Conservation (phyloP, 768 basidiomycete species). For the Lentinula guzmanii region DNA sequence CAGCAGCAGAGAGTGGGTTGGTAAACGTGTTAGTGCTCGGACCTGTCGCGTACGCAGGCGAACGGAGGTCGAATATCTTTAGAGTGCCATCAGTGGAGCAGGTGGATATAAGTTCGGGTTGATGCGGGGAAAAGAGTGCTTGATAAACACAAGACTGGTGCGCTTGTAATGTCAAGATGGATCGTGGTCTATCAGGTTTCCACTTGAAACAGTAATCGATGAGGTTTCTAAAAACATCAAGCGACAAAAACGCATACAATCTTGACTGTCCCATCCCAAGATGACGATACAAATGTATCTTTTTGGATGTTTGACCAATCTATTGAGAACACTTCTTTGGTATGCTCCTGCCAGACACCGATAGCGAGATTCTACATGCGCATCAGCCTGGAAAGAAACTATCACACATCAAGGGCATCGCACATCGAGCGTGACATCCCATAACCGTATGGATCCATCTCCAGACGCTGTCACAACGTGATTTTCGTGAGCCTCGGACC, state of each 20-base stretch:
- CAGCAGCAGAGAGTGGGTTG: constrained; percentile 62
- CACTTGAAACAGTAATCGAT: constrained; percentile 46
- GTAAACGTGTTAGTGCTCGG: constrained; percentile 53
- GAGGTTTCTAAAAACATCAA: not conserved
- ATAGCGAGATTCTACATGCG: constrained; percentile 76
- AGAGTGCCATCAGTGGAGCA: constrained; percentile 86
- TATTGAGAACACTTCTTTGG: constrained; percentile 85
- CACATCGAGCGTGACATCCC: constrained; percentile 87
- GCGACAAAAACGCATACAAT: constrained; percentile 46
- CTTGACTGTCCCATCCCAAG: constrained; percentile 91
- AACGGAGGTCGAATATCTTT: constrained; percentile 75
- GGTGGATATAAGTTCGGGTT: constrained; percentile 73
- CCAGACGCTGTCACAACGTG: constrained; percentile 87
- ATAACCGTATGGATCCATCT: constrained; percentile 84
- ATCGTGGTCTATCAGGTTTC: constrained; percentile 77
- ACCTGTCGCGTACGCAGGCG: constrained; percentile 26
- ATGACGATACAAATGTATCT: constrained; percentile 78
- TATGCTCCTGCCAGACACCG: constrained; percentile 91
- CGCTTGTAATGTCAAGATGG: constrained; percentile 76
- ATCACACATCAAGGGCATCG: constrained; percentile 10
- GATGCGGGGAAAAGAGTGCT: constrained; percentile 89
- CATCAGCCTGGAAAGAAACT: constrained; percentile 16
- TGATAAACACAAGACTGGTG: constrained; percentile 86
- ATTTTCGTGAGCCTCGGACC: constrained; percentile 94
- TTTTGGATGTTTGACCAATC: constrained; percentile 96